Percentiles rank a stretch among this genome's conserved stretches.
These are phyloP conservation scores for Malassezia globosa DNA, from an alignment of 1,284 basidiomycete species.

Conservation along the genomic window DNA sequence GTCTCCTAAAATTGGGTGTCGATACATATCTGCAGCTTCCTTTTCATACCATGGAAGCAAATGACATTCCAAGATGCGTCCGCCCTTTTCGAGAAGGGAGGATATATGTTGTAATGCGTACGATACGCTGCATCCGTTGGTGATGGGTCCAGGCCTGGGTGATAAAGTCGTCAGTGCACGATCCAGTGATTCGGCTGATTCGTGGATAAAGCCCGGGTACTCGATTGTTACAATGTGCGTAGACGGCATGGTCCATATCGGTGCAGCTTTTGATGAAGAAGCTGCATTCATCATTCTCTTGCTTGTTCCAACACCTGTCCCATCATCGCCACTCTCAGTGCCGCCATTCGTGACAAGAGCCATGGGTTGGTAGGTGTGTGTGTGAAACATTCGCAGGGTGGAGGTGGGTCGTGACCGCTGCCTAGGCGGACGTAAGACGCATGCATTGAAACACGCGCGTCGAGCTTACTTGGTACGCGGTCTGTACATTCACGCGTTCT, in stretches of 20 bases:
- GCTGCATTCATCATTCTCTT: background rate
- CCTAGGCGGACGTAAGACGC: too few species aligned
- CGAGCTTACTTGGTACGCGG: too few species aligned
- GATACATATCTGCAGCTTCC: conserved; percentile 4
- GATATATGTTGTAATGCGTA: conserved; percentile 27
- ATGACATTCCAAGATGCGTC: conserved; percentile 30
- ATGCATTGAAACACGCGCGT: too few species aligned
- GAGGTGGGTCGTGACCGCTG: too few species aligned
- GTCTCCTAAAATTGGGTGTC: conserved; percentile 16
- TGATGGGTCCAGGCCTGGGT: conserved; percentile 12
- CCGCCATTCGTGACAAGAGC: too few species aligned
- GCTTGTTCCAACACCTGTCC: too few species aligned
- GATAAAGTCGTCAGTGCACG: conserved; percentile 30
- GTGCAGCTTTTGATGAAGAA: background rate
- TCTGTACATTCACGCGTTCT: too few species aligned
- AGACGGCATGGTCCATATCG: conserved; percentile 20
- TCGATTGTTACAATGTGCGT: conserved; percentile 27
- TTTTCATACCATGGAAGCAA: conserved; percentile 13
- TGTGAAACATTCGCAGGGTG: too few species aligned
- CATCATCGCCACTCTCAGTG: too few species aligned
- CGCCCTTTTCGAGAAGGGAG: conserved; percentile 17
- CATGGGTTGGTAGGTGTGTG: too few species aligned
- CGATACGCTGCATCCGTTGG: background rate
- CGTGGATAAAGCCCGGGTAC: conserved; percentile 27
- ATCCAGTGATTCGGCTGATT: conserved; percentile 17